Base-by-base conservation (phyloP, 345 rosid species). In the Zanthoxylum bungeanum region DNA sequence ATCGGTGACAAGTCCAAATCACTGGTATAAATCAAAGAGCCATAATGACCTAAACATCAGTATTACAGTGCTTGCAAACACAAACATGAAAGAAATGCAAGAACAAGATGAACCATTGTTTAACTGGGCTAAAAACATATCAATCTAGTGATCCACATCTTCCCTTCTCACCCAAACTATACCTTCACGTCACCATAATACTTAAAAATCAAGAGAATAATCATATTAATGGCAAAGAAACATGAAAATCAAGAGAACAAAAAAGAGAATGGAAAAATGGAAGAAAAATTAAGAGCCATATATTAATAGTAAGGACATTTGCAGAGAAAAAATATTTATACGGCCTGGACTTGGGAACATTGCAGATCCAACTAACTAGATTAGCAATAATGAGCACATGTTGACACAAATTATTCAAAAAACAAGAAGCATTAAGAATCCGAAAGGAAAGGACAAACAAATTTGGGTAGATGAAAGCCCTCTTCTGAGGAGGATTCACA, bases 51-150 rank as follows among this genome's bases (percentile, higher is more conserved):
- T 1, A 68, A 14, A 55, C 28, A 52, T 37, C 21, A 24, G 14
- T 14, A 36, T 36, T 4, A 17, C 58, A 65, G 50, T 62, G 7
- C 17, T 11, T 28, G 8, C 61, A 28, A 57, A 40, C 24, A 52
- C 64, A 71, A 33, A 19, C 33, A 72, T 40, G 34, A 55, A 27
- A 64, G 47, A 64, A 40, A 44, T 17, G 25, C 34, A 64, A 37
- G 50, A 62, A 62, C 24, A 62, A 40, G 22, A 44, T 44, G 10
- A 11, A 61, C 49, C 30, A 2, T 39, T 28, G 39, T 61, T 61
- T 61, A 21, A 4, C n/a, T 10, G 16, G 47, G 50, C 16, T 37
- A 36, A 61, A n/a, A 61, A 22, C 46, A 36, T 2, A 8, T 37
- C 22, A 36, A 37, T n/a, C 9, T 11, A 33, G 3, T 33, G n/a